Conservation (phyloP, 1,139 yeast species). For the Kurtzmaniella quercitrusa region DNA sequence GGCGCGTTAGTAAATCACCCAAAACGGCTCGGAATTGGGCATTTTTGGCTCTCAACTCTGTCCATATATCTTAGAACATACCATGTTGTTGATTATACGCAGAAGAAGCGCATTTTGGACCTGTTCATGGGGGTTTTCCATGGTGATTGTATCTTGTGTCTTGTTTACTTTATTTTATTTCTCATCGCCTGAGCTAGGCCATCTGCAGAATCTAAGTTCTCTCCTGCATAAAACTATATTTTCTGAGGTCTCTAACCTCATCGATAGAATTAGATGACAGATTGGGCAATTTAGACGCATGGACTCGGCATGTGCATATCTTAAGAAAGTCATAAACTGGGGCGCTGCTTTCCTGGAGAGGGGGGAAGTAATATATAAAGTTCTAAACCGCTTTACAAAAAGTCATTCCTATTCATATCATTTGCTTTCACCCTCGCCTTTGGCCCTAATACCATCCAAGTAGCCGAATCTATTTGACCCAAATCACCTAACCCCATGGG, state of each 20-base stretch:
- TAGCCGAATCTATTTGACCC: neutral
- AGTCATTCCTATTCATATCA: no score
- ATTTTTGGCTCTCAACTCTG: neutral
- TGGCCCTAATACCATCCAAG: neutral
- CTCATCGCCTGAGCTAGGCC: neutral
- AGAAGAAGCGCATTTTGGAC: constrained; percentile 75
- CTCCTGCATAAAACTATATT: neutral
- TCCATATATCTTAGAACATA: constrained; percentile 27
- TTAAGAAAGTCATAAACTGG: neutral
- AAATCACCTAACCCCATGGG: neutral
- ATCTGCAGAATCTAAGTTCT: neutral
- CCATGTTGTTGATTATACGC: constrained; percentile 73
- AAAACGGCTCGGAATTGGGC: neutral
- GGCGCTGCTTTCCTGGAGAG: neutral
- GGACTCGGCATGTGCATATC: constrained; percentile 1
- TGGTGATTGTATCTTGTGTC: constrained; percentile 13
- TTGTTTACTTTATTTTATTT: neutral
- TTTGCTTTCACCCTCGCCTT: neutral
- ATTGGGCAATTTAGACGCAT: neutral
- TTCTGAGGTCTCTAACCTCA: neutral
- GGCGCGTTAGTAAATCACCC: constrained; percentile 7
- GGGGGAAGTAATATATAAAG: neutral
- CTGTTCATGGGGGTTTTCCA: constrained; percentile 91
- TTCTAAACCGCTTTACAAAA: neutral
- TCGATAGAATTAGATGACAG: neutral